Conservation (phyloP, 2,329 filamentous ascomycete species). For the Thyridium curvatum region DNA sequence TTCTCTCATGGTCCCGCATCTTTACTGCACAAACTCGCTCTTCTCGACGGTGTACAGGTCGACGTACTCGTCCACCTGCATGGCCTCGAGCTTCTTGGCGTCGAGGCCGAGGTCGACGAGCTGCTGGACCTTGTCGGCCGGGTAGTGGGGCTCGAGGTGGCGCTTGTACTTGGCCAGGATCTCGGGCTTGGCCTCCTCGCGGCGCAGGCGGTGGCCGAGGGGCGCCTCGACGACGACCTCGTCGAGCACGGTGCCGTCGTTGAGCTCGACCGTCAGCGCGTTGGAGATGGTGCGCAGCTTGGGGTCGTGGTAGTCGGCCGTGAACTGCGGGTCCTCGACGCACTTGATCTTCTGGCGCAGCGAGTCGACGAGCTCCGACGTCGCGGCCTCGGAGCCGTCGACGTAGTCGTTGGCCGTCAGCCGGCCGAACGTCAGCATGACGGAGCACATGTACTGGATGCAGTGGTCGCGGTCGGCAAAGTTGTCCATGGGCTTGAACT, state of each 20-base stretch:
- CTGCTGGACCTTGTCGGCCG: conserved; percentile 70
- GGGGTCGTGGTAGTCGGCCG: conserved; percentile 91
- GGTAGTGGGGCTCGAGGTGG: conserved; percentile 80
- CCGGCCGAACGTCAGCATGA: conserved; percentile 93
- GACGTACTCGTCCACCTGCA: conserved; percentile 88
- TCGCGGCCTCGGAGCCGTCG: conserved; percentile 87
- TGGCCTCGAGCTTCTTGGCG: conserved; percentile 66
- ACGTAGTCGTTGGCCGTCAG: conserved; percentile 91
- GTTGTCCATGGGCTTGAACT: conserved; percentile 99
- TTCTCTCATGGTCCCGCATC: background rate
- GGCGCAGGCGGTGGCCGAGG: conserved; percentile 81
- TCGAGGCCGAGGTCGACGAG: conserved; percentile 76
- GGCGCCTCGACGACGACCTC: conserved; percentile 93
- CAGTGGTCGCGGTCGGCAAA: conserved; percentile 99
- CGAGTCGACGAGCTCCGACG: conserved; percentile 80
- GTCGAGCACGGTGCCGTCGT: conserved; percentile 85
- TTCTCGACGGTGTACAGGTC: conserved; percentile 67
- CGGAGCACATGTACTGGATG: conserved; percentile 98
- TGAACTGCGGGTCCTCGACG: conserved; percentile 94
- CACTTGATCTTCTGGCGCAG: conserved; percentile 92
- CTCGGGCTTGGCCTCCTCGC: conserved; percentile 96
- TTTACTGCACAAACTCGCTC: conserved; percentile 50
- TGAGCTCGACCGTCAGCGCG: conserved; percentile 87
- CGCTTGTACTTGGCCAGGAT: conserved; percentile 94
- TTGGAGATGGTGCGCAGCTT: conserved; percentile 94